A percentile compares a stretch with the other conserved stretches of the same genome.
phyloP scores from a whole-genome alignment of 495 filamentous ascomycete species.

The Tuber calosporum region DNA sequence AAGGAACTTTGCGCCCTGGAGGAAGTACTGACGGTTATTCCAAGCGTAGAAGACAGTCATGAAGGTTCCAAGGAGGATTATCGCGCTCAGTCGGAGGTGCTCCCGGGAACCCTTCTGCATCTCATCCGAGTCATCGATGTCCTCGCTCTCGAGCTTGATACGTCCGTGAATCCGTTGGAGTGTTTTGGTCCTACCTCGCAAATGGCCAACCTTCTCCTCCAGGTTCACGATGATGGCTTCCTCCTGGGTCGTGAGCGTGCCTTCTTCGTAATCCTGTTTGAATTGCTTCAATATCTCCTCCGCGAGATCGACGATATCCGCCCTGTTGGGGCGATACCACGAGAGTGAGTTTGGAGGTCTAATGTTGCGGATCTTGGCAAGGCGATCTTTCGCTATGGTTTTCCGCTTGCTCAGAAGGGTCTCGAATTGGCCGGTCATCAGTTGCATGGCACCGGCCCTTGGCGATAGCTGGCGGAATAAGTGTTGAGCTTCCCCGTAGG shows the following conservation, averaged over 20 bases:
- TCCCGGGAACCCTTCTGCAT: not conserved
- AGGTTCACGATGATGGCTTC: not conserved
- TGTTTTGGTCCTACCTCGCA: not conserved
- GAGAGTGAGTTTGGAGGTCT: not conserved
- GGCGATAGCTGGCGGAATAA: not conserved
- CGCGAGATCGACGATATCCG: not conserved
- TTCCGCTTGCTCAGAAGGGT: not conserved
- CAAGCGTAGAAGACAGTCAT: not conserved
- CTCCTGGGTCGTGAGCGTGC: not conserved
- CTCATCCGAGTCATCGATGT: not conserved
- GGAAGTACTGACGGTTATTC: not conserved
- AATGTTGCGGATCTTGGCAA: not conserved
- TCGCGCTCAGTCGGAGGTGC: not conserved
- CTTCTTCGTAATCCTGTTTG: not conserved
- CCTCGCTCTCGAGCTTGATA: not conserved
- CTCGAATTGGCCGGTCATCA: not conserved
- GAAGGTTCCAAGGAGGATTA: not conserved
- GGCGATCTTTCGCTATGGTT: not conserved
- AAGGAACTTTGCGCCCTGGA: not conserved
- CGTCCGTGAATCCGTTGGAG: not conserved
- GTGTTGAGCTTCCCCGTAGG: not conserved
- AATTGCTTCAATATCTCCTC: not conserved
- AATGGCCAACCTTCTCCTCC: not conserved
- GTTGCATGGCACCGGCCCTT: not conserved
- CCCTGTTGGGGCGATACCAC: not conserved